Evolutionary conservation across 2,329 filamentous ascomycete genomes (phyloP).

Genomic region (Pleoardoris graminearum): DNA sequence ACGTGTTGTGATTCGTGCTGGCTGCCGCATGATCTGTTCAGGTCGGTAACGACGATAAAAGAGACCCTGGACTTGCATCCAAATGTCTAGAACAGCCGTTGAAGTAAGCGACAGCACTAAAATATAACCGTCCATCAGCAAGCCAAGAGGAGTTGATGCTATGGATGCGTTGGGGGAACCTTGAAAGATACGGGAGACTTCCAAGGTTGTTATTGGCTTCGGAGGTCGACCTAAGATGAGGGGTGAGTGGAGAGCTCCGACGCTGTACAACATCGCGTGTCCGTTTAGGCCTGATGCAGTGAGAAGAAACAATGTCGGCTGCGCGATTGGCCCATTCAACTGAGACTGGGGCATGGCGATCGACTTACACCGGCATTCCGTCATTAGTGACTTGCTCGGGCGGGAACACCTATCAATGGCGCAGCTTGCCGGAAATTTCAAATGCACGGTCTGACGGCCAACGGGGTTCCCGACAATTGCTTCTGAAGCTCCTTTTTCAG

Average conservation of each 20-base stretch:
- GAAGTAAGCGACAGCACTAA: too few relatives aligned
- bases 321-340: neutral
- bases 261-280: neutral
- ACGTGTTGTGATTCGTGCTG: too few relatives aligned
- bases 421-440: neutral
- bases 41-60: too few relatives aligned
- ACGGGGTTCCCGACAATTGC: neutral
- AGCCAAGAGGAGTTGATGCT: too few relatives aligned
- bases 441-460: neutral
- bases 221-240: conserved; percentile 1
- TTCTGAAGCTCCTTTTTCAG: neutral
- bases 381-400: neutral
- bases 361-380: neutral
- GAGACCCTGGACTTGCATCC: too few relatives aligned
- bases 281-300: neutral
- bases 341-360: neutral
- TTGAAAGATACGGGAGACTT: too few relatives aligned
- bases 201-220: neutral
- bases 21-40: too few relatives aligned
- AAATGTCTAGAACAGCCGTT: too few relatives aligned
- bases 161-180: too few relatives aligned
- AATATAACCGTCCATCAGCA: too few relatives aligned
- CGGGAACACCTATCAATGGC: neutral
- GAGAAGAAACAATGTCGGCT: neutral
- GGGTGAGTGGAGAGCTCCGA: conserved; percentile 6